phyloP scores from a whole-genome alignment of 441 rosid genomes.

The Erodium texanum region DNA sequence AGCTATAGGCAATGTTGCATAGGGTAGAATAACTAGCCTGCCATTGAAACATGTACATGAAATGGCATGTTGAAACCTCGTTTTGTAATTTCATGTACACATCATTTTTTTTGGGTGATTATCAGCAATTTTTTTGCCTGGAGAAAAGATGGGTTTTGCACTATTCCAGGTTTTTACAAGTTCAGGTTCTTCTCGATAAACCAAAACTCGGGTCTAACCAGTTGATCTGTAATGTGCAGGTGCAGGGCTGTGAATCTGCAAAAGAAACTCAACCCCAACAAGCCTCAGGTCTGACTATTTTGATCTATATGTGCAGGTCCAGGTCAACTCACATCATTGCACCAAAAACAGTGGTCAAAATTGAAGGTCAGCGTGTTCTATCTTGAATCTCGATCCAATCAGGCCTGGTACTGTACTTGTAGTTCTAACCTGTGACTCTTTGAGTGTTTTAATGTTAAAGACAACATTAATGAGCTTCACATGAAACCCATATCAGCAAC shows the following conservation, averaged over 20 bases:
- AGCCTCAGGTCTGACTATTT: background rate
- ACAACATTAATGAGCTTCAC: conserved; percentile 35
- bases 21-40: no score
- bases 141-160: no score
- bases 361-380: background rate
- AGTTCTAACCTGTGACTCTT: conserved; percentile 32
- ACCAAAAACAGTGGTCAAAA: background rate
- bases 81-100: background rate
- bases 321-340: background rate
- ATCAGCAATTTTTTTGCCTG: no score
- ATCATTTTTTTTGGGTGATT: no score
- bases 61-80: background rate
- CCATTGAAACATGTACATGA: no score
- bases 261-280: background rate
- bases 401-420: background rate
- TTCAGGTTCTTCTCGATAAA: background rate
- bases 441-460: conserved; percentile 27
- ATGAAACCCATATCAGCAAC: conserved; percentile 40
- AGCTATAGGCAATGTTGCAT: no score
- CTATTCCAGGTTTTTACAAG: background rate
- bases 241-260: background rate
- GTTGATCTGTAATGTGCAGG: background rate
- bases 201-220: background rate
- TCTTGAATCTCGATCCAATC: no score
- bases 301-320: background rate